These are phyloP conservation scores for Rhodotorula sp. DNA, from an alignment of 1,284 basidiomycete genomes.

Conservation along the genomic window DNA sequence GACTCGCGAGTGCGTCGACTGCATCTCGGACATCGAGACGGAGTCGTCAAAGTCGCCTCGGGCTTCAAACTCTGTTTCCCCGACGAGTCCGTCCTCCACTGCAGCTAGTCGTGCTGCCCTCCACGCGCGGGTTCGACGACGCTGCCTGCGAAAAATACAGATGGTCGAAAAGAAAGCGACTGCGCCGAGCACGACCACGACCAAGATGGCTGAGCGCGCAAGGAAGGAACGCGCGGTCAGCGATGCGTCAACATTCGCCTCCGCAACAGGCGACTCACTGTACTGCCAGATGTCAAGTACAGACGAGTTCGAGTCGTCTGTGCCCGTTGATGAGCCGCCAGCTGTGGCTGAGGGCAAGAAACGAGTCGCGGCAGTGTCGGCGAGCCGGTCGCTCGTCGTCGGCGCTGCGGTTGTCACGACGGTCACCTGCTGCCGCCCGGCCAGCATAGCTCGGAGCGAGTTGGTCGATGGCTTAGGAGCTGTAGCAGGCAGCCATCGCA, in stretches of 20 bases:
- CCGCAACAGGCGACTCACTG: neutral
- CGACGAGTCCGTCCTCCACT: neutral
- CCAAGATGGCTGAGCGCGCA: too few species aligned
- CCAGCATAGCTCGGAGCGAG: too few species aligned
- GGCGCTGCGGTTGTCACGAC: neutral
- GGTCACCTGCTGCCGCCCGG: too few species aligned
- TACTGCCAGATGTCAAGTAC: conserved; percentile 20
- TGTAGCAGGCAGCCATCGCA: neutral
- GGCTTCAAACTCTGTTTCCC: neutral
- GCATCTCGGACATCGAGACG: neutral
- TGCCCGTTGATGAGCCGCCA: neutral
- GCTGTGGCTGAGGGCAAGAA: conserved; percentile 2
- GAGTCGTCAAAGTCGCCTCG: neutral
- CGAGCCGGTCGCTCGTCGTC: neutral
- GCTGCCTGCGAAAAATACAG: conserved; percentile 6
- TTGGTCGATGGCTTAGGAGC: neutral
- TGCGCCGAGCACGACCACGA: too few species aligned
- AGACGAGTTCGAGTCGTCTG: neutral
- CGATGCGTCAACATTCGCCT: neutral
- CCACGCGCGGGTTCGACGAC: neutral
- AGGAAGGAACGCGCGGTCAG: too few species aligned
- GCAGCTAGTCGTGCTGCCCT: neutral
- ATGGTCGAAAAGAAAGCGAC: neutral
- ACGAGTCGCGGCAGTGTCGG: conserved; percentile 6
- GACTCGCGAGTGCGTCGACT: neutral